Conservation (phyloP, 495 filamentous ascomycete species). For the Annulohypoxylon bovei region DNA sequence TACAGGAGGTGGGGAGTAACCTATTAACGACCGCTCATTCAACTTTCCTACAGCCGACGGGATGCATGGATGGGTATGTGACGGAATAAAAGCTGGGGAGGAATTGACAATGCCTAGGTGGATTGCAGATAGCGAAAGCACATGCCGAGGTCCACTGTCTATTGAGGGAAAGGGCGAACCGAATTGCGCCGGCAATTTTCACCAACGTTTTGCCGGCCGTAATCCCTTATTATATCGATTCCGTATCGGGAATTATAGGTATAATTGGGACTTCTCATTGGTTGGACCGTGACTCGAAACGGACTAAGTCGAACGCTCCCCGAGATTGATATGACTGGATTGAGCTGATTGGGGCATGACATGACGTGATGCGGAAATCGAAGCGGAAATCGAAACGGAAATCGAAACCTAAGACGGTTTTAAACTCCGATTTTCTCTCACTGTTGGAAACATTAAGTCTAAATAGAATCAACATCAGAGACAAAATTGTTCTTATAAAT, state of each 20-base stretch:
- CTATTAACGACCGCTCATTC: constrained; percentile 13
- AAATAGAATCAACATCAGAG: not conserved
- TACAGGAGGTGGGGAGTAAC: constrained; percentile 6
- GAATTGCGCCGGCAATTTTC: constrained; percentile 35
- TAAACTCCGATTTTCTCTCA: not conserved
- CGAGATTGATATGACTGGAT: not conserved
- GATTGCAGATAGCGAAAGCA: constrained; percentile 29
- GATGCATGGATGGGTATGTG: constrained; percentile 25
- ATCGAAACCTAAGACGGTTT: not conserved
- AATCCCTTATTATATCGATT: constrained; percentile 1
- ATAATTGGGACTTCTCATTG: constrained; percentile 16
- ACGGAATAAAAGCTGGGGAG: constrained; percentile 30
- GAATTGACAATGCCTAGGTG: not conserved
- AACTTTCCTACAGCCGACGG: constrained; percentile 26
- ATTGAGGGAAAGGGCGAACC: not conserved
- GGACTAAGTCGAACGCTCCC: constrained; percentile 5
- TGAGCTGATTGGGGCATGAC: not conserved
- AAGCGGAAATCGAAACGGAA: not conserved
- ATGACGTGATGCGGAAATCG: not conserved
- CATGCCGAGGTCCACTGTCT: constrained; percentile 46
- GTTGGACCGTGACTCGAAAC: not conserved
- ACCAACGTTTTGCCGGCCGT: constrained; percentile 31
- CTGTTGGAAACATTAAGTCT: not conserved
- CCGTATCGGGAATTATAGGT: not conserved
- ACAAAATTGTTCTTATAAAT: not conserved